Conservation (phyloP, 2,329 filamentous ascomycete species). For the Dryadomyces quercus-mongolicae region DNA sequence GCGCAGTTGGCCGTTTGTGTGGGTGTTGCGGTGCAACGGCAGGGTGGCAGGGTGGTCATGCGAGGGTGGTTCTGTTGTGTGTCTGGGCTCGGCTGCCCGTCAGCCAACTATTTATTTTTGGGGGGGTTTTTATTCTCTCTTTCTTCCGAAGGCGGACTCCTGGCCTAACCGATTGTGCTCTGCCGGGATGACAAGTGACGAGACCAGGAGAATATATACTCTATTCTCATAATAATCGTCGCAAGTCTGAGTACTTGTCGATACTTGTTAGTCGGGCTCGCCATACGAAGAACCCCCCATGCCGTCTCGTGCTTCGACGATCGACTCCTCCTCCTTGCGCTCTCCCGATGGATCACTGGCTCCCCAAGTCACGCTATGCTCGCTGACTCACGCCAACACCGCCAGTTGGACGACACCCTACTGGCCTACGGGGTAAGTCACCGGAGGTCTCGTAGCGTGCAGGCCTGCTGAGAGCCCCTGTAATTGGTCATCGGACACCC, state of each 20-base stretch:
- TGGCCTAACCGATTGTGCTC: too few relatives aligned
- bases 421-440: neutral
- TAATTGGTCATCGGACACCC: neutral
- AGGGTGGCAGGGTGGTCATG: neutral
- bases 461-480: too few relatives aligned
- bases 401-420: neutral
- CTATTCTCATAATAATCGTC: too few relatives aligned
- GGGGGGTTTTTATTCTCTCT: too few relatives aligned
- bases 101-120: neutral
- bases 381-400: constrained; percentile 4
- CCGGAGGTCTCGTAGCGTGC: too few relatives aligned
- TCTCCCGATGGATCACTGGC: neutral
- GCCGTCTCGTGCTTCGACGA: neutral
- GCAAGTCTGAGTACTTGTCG: neutral
- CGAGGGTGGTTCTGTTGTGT: neutral
- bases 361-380: constrained; percentile 1
- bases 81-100: neutral
- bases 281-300: too few relatives aligned
- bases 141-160: too few relatives aligned
- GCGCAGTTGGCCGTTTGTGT: too few relatives aligned
- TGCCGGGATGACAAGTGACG: neutral
- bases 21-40: neutral
- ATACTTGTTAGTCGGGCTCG: too few relatives aligned
- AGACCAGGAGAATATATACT: too few relatives aligned
- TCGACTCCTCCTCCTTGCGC: neutral